phyloP scores from a whole-genome alignment of 1,284 basidiomycete genomes.

The Sanguinoderma infundibulare region DNA sequence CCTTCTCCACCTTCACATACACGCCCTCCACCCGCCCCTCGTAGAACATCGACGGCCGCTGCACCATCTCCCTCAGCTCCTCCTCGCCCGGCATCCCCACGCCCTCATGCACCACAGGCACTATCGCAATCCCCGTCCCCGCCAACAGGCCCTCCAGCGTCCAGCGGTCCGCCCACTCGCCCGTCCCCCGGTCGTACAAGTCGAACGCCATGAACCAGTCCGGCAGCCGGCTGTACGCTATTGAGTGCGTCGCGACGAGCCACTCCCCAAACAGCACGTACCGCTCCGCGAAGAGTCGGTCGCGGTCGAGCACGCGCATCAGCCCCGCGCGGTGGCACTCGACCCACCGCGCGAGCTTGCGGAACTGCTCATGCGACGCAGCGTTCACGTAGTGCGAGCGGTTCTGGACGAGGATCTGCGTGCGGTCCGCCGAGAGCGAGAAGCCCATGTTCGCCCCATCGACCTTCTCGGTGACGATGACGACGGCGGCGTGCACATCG shows the following conservation, averaged over 20 bases:
- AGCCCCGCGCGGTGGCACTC: slow-evolving; percentile 51
- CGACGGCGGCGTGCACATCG: slow-evolving; percentile 46
- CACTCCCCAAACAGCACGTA: slow-evolving; percentile 69
- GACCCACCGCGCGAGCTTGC: slow-evolving; percentile 57
- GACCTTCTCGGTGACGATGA: slow-evolving; percentile 65
- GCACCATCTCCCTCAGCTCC: slow-evolving; percentile 49
- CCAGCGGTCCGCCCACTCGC: slow-evolving; percentile 45
- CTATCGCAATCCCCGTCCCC: slow-evolving; percentile 44
- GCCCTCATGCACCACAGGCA: slow-evolving; percentile 51
- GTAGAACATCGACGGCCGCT: slow-evolving; percentile 48
- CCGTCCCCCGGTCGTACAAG: slow-evolving; percentile 55
- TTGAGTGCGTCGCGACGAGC: slow-evolving; percentile 65
- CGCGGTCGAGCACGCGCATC: slow-evolving; percentile 48
- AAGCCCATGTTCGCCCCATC: slow-evolving; percentile 74
- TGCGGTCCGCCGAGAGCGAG: slow-evolving; percentile 52
- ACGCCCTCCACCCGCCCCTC: slow-evolving; percentile 60
- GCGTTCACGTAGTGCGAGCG: slow-evolving; percentile 65
- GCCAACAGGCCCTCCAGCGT: slow-evolving; percentile 42
- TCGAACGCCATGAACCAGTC: slow-evolving; percentile 64
- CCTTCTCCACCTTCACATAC: slow-evolving; percentile 59
- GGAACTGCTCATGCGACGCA: slow-evolving; percentile 61
- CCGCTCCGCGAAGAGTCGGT: slow-evolving; percentile 56
- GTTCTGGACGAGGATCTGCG: slow-evolving; percentile 60
- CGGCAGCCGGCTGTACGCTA: slow-evolving; percentile 56
- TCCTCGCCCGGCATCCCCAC: slow-evolving; percentile 41